Percentiles rank a stretch among this genome's conserved stretches.
These are phyloP conservation scores for Escallonia rubra DNA, from an alignment of 129 eudicot species.

Conservation along the genomic window DNA sequence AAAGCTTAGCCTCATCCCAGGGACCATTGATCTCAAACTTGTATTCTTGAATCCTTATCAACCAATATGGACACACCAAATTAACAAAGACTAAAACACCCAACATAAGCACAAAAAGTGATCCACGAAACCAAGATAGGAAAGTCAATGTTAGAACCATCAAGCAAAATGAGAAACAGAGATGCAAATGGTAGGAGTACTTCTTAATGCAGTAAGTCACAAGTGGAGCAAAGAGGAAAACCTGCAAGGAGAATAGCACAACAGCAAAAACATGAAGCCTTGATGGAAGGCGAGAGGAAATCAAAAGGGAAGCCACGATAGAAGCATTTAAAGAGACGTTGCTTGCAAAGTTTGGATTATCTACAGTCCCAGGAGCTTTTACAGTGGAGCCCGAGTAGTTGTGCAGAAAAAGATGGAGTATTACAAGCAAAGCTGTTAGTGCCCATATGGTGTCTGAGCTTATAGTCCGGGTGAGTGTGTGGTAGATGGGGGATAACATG, in stretches of 20 bases:
- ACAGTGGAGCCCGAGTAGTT: slow-evolving; percentile 78
- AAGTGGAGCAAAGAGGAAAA: slow-evolving; percentile 75
- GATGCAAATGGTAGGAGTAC: slow-evolving; percentile 64
- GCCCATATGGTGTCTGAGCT: slow-evolving; percentile 95
- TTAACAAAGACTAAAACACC: slow-evolving; percentile 68
- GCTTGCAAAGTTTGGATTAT: slow-evolving; percentile 59
- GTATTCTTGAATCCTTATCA: slow-evolving; percentile 82
- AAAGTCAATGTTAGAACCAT: slow-evolving; percentile 52
- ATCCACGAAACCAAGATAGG: slow-evolving; percentile 49
- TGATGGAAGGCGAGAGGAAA: slow-evolving; percentile 90
- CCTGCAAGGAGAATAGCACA: slow-evolving; percentile 67
- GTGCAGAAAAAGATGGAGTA: slow-evolving; percentile 84
- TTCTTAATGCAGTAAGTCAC: slow-evolving; percentile 77
- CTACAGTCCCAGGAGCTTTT: slow-evolving; percentile 71
- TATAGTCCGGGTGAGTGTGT: slow-evolving; percentile 83
- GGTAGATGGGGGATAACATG: slow-evolving; percentile 78
- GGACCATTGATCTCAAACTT: slow-evolving; percentile 98
- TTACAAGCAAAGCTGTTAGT: slow-evolving; percentile 63
- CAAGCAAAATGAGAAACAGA: slow-evolving; percentile 55
- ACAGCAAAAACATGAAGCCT: slow-evolving; percentile 82
- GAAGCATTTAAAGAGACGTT: slow-evolving; percentile 86
- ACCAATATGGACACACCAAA: slow-evolving; percentile 87
- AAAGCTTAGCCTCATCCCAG: slow-evolving; percentile 95
- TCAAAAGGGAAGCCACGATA: slow-evolving; percentile 83
- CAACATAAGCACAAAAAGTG: slow-evolving; percentile 56